Evolutionary conservation across 192 early-diverging fungal species (phyloP), one percentile per base, ranked within the genome.

Genomic region (Gaertneriomyces semiglobifer): DNA sequence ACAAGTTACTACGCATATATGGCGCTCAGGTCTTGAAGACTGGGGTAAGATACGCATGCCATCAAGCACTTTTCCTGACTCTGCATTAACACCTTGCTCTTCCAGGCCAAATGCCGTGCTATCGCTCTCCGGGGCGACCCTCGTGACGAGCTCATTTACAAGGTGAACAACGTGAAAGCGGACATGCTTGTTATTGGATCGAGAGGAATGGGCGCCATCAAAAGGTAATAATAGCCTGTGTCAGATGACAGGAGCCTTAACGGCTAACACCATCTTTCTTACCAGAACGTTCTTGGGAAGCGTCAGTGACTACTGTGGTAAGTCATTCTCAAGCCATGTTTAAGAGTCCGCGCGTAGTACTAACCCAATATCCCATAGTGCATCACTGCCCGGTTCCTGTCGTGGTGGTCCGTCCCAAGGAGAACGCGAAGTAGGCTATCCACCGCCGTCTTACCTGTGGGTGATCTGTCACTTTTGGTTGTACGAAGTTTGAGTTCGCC

Each of bases 51-150:
- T 33, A 33, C 1, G 25, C 25, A 33, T 6, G 10, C 43, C n/a
- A 9, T 40, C 2, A 39, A 43, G 9, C 40, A 43, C 33, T 48
- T 33, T 44, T 39, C 16, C 44, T 55, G 18, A 7, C 12, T 8
- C 3, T 43, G 63, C 33, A 42, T 57, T 38, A 56, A 20, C n/a
- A 48, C 3, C 3, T 45, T 12, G 12, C 44, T 55, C n/a, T n/a
- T 44, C 11, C 40, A 69, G 60, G 53, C 53, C 41, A 65, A 62
- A 16, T 67, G 52, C 44, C 73, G 74, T 18, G 81, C 77, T 16
- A 77, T 79, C 51, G 73, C 74, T 11, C 71, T 82, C 39, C 63
- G 75, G 11, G 81, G 81, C 41, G 81, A 82, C 55, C 63, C 77
- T 6, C 63, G 75, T 45, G 73, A 76, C 39, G 77, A 79, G 51